Conservation (phyloP, 768 basidiomycete species). For the Amanita jacksonii region DNA sequence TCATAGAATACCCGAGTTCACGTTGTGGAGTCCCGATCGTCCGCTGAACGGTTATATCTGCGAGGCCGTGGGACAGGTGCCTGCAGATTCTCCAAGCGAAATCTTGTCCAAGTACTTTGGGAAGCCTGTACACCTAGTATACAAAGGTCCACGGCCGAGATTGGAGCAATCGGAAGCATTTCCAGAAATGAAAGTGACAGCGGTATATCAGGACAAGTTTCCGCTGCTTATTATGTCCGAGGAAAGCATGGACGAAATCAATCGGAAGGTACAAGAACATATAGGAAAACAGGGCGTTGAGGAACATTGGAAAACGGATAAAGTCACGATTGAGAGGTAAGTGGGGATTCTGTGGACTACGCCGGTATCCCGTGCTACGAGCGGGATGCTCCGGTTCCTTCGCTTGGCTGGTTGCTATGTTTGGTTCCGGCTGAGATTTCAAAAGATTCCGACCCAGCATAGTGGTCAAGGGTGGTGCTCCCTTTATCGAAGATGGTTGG, state of each 20-base stretch:
- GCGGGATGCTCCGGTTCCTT: not conserved
- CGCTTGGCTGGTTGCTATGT: not conserved
- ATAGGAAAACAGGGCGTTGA: conserved; percentile 39
- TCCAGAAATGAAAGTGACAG: conserved; percentile 46
- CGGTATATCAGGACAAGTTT: conserved; percentile 62
- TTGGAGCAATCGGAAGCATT: conserved; percentile 43
- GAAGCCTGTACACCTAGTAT: conserved; percentile 50
- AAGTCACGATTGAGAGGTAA: conserved; percentile 50
- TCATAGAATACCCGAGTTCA: conserved; percentile 47
- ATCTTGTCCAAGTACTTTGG: conserved; percentile 55
- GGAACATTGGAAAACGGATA: conserved; percentile 43
- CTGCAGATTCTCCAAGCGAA: conserved; percentile 32
- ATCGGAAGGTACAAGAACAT: conserved; percentile 35
- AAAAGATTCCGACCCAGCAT: conserved; percentile 72
- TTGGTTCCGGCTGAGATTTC: not conserved
- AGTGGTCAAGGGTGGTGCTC: conserved; percentile 52
- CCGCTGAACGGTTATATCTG: conserved; percentile 61
- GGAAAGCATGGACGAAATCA: conserved; percentile 49
- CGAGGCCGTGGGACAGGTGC: conserved; percentile 22
- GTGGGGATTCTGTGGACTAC: too few species aligned
- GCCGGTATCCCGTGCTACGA: too few species aligned
- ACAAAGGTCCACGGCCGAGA: conserved; percentile 55
- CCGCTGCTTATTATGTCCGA: conserved; percentile 60
- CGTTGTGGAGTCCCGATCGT: conserved; percentile 33
- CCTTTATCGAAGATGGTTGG: conserved; percentile 68